Base-by-base conservation (phyloP, 2,329 filamentous ascomycete species). In the Pyrenophora seminiperda region DNA sequence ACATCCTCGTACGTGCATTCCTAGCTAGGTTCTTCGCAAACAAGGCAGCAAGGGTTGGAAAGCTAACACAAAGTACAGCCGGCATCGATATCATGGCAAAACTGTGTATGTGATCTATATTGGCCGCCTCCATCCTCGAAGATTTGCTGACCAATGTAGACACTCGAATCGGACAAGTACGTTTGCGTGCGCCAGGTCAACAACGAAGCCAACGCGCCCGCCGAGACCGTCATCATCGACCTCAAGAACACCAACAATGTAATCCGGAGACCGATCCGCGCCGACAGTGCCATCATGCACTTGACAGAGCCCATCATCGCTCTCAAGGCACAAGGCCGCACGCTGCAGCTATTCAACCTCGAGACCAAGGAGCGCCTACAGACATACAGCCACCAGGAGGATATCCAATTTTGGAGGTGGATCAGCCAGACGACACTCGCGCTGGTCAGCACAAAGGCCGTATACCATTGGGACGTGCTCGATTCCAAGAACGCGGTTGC, bases 201-300 rank as follows among this genome's bases (percentile, higher is more conserved):
- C 52, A 68, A 54, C 76, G 87, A 84, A 73, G 89, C 91, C 67
- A 84, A 87, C 61, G 84, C 91, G 60, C 88, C 90, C 66, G 90
- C 92, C 60, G 92, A 97, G 78, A 93, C 99, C 61, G 89, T 99
- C 76, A 99, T 99, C 75, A 81, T 99, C 78, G 90, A 99, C 77
- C 88, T 99, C 72, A 97, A 97, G 78, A 95, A 97, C 78, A 87
- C 87, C 79, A 97, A 96, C 84, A 93, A 94, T 80, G 86, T 97
- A 74, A 94, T 91, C 66, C 88, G 90, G 69, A 86, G 93, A 73
- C 91, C 93, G 40, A 99, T 99, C 81, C 97, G 96, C 81, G 94
- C 94, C 70, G 94, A 99, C 79, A 97, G 92, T 84, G 94, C 95
- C 67, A 96, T 99, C 74, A 97, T 99, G 94, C 94, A 99, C 84